Conservation (phyloP, 345 rosid genomes). For the Excoecaria agallocha region DNA sequence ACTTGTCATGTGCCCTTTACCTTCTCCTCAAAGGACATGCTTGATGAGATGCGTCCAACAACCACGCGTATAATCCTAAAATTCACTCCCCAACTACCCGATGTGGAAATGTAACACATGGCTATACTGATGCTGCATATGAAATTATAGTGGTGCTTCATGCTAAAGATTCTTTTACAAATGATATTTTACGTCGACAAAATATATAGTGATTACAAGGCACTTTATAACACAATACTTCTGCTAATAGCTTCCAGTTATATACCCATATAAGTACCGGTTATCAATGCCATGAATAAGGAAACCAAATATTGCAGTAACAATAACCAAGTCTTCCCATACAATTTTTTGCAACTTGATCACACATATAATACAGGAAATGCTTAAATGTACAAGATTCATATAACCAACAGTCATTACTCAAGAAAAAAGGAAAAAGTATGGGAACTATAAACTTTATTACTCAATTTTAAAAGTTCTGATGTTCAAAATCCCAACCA, state of each 20-base stretch:
- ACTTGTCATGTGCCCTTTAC: too few species aligned
- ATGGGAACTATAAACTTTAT: too few species aligned
- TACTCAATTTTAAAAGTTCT: background rate
- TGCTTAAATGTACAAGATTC: conserved; percentile 1
- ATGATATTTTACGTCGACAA: background rate
- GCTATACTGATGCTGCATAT: background rate
- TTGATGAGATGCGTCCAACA: too few species aligned
- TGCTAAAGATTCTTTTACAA: background rate
- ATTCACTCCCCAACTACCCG: too few species aligned
- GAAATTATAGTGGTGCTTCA: background rate
- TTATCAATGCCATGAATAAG: background rate
- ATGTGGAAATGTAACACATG: too few species aligned
- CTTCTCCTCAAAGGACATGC: too few species aligned
- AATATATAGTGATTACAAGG: background rate
- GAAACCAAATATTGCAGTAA: background rate
- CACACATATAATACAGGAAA: background rate
- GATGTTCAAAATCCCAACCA: background rate
- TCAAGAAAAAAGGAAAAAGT: background rate
- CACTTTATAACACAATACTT: background rate
- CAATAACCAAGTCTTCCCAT: background rate
- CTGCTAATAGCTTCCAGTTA: background rate
- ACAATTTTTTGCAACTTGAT: background rate
- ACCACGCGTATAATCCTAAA: too few species aligned
- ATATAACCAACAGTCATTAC: background rate
- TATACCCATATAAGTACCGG: background rate